These are phyloP conservation scores for baker's yeast (Saccharomyces cerevisiae) DNA, from an alignment of 805 yeast species.

Conservation along the genomic window DNA sequence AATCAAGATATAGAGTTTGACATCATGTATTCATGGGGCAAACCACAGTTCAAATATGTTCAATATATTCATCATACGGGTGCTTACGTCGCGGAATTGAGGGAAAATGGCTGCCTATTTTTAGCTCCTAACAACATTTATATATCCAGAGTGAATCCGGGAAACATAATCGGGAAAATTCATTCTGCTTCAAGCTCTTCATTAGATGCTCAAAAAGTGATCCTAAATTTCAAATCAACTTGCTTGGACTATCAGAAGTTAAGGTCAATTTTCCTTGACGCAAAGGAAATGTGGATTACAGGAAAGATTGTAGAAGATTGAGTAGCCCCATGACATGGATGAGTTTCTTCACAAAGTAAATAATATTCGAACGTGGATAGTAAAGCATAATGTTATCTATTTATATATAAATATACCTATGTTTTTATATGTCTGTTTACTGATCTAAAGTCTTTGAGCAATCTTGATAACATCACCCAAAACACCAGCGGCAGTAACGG, in stretches of 20 bases:
- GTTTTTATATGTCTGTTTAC: not conserved
- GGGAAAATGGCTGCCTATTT: constrained; percentile 69
- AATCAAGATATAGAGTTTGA: constrained; percentile 45
- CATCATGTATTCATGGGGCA: constrained; percentile 85
- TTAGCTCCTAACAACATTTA: constrained; percentile 84
- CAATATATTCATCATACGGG: constrained; percentile 91
- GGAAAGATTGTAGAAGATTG: constrained; percentile 28
- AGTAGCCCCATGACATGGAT: not conserved
- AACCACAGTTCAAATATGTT: constrained; percentile 67
- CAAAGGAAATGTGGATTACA: constrained; percentile 40
- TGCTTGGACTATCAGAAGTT: constrained; percentile 48
- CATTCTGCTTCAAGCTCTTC: constrained; percentile 30
- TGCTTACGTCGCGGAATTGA: constrained; percentile 76
- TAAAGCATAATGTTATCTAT: not conserved
- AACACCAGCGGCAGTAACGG: constrained; percentile 79
- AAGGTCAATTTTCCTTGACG: constrained; percentile 49
- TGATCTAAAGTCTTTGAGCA: constrained; percentile 62
- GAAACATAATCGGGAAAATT: constrained; percentile 26
- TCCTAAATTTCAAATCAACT: constrained; percentile 56
- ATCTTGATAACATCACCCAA: constrained; percentile 87
- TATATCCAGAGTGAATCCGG: constrained; percentile 60
- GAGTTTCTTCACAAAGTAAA: not conserved
- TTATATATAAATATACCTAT: not conserved
- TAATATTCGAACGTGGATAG: not conserved
- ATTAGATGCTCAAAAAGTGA: constrained; percentile 63